Conservation (phyloP, 176 grass and related monocot genomes). For the Elymus sibiricus region DNA sequence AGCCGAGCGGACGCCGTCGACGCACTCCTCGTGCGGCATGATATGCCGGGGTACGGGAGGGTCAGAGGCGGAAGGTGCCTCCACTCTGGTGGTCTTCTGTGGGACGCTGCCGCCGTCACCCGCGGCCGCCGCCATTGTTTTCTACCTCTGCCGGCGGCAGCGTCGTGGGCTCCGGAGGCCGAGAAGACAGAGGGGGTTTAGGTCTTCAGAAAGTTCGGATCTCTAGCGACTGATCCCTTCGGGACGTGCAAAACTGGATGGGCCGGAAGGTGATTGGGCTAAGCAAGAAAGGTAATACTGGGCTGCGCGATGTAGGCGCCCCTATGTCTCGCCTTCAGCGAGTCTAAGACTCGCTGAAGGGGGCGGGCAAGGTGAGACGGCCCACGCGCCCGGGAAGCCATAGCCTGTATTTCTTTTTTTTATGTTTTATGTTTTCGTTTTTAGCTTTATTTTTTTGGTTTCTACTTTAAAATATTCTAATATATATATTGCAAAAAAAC, state of each 20-base stretch:
- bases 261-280: neutral
- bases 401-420: too few species aligned
- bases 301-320: neutral
- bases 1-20: constrained; percentile 46
- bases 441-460: too few species aligned
- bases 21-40: constrained; percentile 66
- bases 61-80: constrained; percentile 7
- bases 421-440: too few species aligned
- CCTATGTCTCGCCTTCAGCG: too few species aligned
- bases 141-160: constrained; percentile 6
- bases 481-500: too few species aligned
- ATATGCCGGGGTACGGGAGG: neutral
- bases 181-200: neutral
- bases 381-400: too few species aligned
- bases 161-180: neutral
- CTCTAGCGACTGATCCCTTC: too few species aligned
- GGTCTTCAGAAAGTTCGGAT: neutral
- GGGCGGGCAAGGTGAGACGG: too few species aligned
- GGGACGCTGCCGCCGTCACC: constrained; percentile 3
- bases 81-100: constrained; percentile 2
- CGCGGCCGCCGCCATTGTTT: constrained; percentile 34
- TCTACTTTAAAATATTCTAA: too few species aligned
- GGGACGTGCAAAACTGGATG: neutral
- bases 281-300: too few species aligned
- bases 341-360: too few species aligned